Evolutionary conservation across 1,139 yeast species (phyloP).

Genomic region (Casaregolazyma suthepensis): DNA sequence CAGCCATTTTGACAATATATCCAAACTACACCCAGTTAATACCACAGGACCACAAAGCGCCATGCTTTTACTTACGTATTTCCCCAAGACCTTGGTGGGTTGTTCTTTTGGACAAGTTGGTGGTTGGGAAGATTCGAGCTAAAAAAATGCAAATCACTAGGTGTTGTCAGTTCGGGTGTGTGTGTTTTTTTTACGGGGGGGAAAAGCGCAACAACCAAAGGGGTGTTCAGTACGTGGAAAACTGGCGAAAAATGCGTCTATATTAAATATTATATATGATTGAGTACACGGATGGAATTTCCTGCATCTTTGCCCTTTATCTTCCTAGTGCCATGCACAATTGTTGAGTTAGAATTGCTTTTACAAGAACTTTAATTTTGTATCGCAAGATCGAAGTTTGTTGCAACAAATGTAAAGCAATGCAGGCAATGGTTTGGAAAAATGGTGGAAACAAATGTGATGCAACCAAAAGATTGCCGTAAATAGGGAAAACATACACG

Average conservation of each 20-base stretch:
- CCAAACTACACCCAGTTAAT: neutral
- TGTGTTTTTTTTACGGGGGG: neutral
- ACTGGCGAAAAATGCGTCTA: neutral
- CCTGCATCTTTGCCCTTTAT: neutral
- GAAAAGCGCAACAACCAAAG: neutral
- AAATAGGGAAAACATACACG: neutral
- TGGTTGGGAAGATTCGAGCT: neutral
- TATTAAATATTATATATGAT: no score
- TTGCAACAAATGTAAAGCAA: neutral
- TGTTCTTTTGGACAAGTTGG: neutral
- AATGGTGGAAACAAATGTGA: neutral
- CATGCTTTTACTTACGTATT: neutral
- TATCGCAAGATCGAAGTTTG: neutral
- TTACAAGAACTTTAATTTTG: neutral
- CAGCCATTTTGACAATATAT: conserved; percentile 7
- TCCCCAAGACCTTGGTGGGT: neutral
- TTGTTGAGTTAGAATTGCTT: neutral
- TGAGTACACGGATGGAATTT: neutral
- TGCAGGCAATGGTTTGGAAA: neutral
- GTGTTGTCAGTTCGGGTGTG: neutral
- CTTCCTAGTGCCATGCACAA: neutral
- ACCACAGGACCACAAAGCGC: neutral
- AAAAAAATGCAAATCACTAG: neutral
- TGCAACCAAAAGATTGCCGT: neutral
- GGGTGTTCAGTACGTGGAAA: neutral